phyloP scores from a whole-genome alignment of 2,329 filamentous ascomycete species.

The Ceratocystis papillata region DNA sequence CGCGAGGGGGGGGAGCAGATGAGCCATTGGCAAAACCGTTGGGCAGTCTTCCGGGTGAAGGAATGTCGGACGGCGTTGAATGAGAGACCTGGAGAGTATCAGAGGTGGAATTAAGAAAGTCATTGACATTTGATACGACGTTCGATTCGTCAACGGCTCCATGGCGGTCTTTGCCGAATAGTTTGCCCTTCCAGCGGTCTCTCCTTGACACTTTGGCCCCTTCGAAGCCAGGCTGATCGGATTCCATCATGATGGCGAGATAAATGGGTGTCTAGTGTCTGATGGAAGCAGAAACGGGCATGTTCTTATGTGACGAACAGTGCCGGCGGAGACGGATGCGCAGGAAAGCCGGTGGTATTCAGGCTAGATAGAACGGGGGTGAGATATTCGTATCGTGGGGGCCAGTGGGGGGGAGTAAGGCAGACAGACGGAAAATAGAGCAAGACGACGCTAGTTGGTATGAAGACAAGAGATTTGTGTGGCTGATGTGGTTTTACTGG shows the following conservation, averaged over 20 bases:
- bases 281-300: conserved; percentile 11
- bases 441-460: no score
- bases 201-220: conserved; percentile 39
- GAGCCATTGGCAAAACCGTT: conserved; percentile 30
- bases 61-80: conserved; percentile 32
- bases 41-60: conserved; percentile 29
- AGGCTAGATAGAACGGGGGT: neutral
- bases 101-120: conserved; percentile 45
- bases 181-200: conserved; percentile 52
- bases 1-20: conserved; percentile 17
- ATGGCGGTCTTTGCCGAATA: conserved; percentile 41
- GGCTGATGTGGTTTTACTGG: no score
- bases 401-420: neutral
- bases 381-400: neutral
- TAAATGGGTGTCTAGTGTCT: neutral
- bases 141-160: conserved; percentile 31
- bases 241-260: conserved; percentile 22
- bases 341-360: conserved; percentile 27
- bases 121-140: conserved; percentile 41
- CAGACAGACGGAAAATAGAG: neutral
- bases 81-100: conserved; percentile 47
- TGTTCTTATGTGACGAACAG: conserved; percentile 6
- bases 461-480: no score
- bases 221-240: conserved; percentile 33
- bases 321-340: conserved; percentile 19